phyloP scores from a whole-genome alignment of 257 asterid genomes.

The Gentiana macrophylla region DNA sequence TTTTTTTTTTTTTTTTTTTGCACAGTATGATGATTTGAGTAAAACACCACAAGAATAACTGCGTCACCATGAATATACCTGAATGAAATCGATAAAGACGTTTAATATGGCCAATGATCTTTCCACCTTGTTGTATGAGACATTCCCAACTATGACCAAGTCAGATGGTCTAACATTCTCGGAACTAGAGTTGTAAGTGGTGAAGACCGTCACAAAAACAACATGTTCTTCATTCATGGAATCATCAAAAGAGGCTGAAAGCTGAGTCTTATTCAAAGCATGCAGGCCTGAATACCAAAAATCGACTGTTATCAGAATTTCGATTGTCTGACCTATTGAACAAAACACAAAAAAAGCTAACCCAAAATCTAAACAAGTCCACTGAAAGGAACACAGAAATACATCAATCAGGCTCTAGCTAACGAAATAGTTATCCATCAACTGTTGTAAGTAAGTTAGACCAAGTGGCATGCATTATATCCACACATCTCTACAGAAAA shows the following conservation, averaged over 20 bases:
- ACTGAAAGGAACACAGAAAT: no score
- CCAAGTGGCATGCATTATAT: no score
- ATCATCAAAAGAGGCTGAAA: conserved; percentile 13
- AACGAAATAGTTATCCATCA: no score
- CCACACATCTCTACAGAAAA: no score
- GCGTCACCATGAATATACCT: conserved; percentile 30
- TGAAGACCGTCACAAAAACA: conserved; percentile 64
- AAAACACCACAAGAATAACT: no score
- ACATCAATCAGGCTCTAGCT: no score
- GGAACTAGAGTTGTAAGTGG: conserved; percentile 47
- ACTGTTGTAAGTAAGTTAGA: no score
- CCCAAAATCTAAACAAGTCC: no score
- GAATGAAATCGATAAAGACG: conserved; percentile 69
- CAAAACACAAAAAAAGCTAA: no score
- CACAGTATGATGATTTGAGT: no score
- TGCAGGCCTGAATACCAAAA: conserved; percentile 39
- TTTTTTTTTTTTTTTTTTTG: no score
- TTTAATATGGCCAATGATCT: conserved; percentile 75
- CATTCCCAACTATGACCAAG: conserved; percentile 62
- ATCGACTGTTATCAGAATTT: background rate
- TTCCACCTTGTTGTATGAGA: conserved; percentile 61
- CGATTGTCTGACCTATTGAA: no score
- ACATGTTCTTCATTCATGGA: conserved; percentile 29
- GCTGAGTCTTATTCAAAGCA: conserved; percentile 58
- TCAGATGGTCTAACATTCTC: conserved; percentile 17